A percentile compares a stretch with the other conserved stretches of the same genome.
These are phyloP conservation scores for Phytophthora colocasiae DNA, from an alignment of 352 stramenopile species.

Conservation along the genomic window DNA sequence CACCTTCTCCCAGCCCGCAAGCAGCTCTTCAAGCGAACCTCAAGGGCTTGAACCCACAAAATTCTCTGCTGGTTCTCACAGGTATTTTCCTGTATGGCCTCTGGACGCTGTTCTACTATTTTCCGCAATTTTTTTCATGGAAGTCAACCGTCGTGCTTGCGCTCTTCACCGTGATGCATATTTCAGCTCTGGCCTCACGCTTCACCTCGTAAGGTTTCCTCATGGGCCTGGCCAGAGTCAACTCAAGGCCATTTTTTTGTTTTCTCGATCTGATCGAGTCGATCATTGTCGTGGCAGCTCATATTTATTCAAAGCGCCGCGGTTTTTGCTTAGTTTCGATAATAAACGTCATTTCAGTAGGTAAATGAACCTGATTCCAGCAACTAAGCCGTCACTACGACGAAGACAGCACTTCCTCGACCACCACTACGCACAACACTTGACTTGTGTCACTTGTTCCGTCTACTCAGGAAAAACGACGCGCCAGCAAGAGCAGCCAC, in stretches of 20 bases:
- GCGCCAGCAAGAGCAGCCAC: constrained; percentile 78
- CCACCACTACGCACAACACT: constrained; percentile 9
- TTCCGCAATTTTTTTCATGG: constrained; percentile 80
- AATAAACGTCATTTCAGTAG: constrained; percentile 23
- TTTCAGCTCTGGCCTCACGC: constrained; percentile 62
- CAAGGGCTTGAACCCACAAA: constrained; percentile 67
- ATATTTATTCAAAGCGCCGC: constrained; percentile 43
- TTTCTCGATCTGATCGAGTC: neutral
- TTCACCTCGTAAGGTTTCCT: constrained; percentile 41
- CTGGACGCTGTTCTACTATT: constrained; percentile 85
- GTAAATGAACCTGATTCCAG: no score
- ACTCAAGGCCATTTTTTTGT: constrained; percentile 2
- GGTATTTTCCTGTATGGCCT: constrained; percentile 73
- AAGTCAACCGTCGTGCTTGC: constrained; percentile 75
- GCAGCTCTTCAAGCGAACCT: constrained; percentile 48
- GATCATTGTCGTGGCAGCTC: constrained; percentile 27
- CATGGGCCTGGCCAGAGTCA: neutral
- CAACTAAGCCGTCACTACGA: no score
- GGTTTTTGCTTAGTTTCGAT: constrained; percentile 25
- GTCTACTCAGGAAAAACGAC: constrained; percentile 82
- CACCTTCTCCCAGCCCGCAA: constrained; percentile 48
- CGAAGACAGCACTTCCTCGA: neutral
- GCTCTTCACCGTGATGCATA: constrained; percentile 65
- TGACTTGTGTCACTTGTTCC: constrained; percentile 42
- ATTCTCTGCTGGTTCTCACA: constrained; percentile 67